Conservation (phyloP, 1,284 basidiomycete species). For the Coniferiporia weirii region DNA sequence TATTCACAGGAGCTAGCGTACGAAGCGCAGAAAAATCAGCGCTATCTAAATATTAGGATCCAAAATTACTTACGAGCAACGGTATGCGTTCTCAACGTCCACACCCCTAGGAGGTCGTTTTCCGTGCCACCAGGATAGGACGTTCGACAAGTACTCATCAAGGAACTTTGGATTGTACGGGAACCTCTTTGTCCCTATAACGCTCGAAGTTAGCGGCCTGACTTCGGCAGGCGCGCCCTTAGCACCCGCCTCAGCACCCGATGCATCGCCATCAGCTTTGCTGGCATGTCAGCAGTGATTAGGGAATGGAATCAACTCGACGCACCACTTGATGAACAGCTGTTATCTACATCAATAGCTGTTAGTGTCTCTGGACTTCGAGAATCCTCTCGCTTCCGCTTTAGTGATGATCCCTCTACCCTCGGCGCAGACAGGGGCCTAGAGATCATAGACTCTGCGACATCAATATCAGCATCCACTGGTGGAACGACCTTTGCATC, state of each 20-base stretch:
- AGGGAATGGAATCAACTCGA: not conserved
- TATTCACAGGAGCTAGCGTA: slow-evolving; percentile 72
- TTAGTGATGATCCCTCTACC: no score
- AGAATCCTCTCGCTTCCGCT: not conserved
- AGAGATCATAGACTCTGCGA: not conserved
- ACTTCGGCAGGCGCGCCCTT: slow-evolving; percentile 13
- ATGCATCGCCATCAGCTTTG: no score
- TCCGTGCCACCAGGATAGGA: slow-evolving; percentile 76
- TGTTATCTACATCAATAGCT: not conserved
- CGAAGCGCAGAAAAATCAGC: slow-evolving; percentile 7
- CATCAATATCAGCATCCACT: slow-evolving; percentile 25
- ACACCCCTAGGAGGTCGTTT: slow-evolving; percentile 65
- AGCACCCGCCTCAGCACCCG: no score
- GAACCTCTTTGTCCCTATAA: slow-evolving; percentile 69
- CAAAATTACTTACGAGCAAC: slow-evolving; percentile 59
- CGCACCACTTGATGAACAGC: not conserved
- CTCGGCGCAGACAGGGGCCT: not conserved
- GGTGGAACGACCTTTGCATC: slow-evolving; percentile 26
- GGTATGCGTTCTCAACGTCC: slow-evolving; percentile 46
- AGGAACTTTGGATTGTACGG: slow-evolving; percentile 50
- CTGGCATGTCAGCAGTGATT: not conserved
- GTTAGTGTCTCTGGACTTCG: no score
- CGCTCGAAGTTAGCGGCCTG: slow-evolving; percentile 28
- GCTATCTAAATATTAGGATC: not conserved
- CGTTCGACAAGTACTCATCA: slow-evolving; percentile 48